Evolutionary conservation across 202 grass and related monocot genomes (phyloP).

Genomic region (Zoysia matrella): DNA sequence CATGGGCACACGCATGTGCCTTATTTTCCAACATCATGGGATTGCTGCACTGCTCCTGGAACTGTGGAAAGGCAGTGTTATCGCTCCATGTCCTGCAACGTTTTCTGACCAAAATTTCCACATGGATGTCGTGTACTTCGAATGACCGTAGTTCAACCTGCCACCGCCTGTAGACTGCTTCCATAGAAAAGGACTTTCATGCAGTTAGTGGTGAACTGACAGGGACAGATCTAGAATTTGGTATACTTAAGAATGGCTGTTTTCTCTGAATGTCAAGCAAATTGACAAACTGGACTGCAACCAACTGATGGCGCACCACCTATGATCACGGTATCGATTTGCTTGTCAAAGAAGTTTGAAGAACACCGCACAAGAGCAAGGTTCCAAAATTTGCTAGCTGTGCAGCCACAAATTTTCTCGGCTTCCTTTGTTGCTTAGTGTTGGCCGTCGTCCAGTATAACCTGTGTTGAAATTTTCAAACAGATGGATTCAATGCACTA

Average conservation of each 20-base stretch:
- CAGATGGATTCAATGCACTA: not conserved
- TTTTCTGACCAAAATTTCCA: constrained; percentile 21
- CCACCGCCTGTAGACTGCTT: constrained; percentile 4
- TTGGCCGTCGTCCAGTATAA: not conserved
- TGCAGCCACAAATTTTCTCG: not conserved
- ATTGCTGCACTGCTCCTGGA: not conserved
- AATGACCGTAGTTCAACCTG: not conserved
- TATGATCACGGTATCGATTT: not conserved
- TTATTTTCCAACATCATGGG: constrained; percentile 21
- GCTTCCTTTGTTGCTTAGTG: not conserved
- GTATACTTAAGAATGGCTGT: not conserved
- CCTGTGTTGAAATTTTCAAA: not conserved
- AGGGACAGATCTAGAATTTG: not conserved
- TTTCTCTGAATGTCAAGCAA: not conserved
- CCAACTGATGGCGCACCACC: not conserved
- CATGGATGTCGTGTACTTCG: not conserved
- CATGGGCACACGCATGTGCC: not conserved
- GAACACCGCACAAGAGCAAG: not conserved
- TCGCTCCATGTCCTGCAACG: not conserved
- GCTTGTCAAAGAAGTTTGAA: constrained; percentile 37
- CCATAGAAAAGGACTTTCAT: not conserved
- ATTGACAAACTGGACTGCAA: not conserved
- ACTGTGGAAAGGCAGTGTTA: not conserved
- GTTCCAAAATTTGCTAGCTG: constrained; percentile 17
- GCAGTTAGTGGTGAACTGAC: not conserved